Base-by-base conservation (phyloP, 768 basidiomycete genomes). In the Hericium alpestre region DNA sequence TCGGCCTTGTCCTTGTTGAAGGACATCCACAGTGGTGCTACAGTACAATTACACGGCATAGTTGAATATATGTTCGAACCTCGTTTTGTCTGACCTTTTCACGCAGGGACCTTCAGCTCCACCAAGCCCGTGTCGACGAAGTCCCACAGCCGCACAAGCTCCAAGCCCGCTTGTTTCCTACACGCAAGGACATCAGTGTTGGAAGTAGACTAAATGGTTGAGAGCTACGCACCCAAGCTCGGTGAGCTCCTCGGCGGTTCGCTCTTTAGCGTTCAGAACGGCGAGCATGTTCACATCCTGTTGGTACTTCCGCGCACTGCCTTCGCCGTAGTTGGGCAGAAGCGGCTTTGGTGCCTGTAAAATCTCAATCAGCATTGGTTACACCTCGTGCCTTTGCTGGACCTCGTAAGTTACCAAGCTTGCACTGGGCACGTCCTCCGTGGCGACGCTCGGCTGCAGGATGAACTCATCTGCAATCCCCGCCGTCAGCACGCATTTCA, bases 391-490 rank as follows among this genome's bases (percentile, higher is more conserved):
- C 8, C 1, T 32, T 32, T 32, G 32, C 32, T 32, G 9, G 32
- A 32, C 32, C 32, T 10, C 32, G 32, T 32, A n/a, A n/a, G n/a
- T n/a, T n/a, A 32, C 32, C 32, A 32, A 32, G 32, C 32, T 32
- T 10, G 32, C 32, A 32, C 8, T 10, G 32, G 32, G 32, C 32
- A 32, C 32, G 32, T 32, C 32, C 6, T 32, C 6, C 9, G 32
- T 32, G 32, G 32, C 32, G 32, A 32, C 32, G 6, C 32, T 46
- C n/a, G 43, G 43, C 43, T 46, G 72, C 7, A 75, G 61, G 32
- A 74, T 66, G 58, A 67, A 70, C 56, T 76, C 74, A 56, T 74
- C 73, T 75, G 55, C 16, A 27, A 51, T 40, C 16, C 12, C 32
- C n/a, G 43, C 43, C 16, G 32, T 48, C 51, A 51, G 18, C 48